Conservation (phyloP, 768 basidiomycete species). For the Amanita muscaria region DNA sequence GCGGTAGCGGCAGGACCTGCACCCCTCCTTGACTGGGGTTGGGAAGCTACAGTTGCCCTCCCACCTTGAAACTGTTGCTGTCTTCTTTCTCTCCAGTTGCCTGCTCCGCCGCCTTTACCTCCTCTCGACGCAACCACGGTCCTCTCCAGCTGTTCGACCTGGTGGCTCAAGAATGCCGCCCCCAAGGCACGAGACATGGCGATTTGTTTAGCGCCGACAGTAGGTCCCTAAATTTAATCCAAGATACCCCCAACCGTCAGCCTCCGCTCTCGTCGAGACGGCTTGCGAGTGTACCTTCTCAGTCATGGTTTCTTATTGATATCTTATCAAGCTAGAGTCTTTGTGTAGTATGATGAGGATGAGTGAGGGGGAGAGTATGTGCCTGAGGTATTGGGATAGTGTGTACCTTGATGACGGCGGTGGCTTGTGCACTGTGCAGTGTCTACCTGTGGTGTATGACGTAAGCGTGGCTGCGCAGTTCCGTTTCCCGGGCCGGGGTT, state of each 20-base stretch:
- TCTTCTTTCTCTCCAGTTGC: constrained; percentile 54
- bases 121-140: constrained; percentile 36
- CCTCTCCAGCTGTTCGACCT: constrained; percentile 84
- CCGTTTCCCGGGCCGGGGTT: too few relatives aligned
- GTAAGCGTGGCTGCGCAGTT: too few relatives aligned
- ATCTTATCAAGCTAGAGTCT: too few relatives aligned
- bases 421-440: too few relatives aligned
- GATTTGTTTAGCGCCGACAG: constrained; percentile 38
- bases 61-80: constrained; percentile 1
- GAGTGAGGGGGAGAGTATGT: too few relatives aligned
- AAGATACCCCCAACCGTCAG: not conserved
- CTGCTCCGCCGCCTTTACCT: constrained; percentile 10
- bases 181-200: constrained; percentile 85
- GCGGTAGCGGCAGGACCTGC: not conserved
- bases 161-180: constrained; percentile 79
- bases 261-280: too few relatives aligned
- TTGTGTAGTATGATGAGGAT: too few relatives aligned
- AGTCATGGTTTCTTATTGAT: too few relatives aligned
- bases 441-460: too few relatives aligned
- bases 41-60: constrained; percentile 2
- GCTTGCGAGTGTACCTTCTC: too few relatives aligned
- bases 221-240: not conserved
- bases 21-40: not conserved
- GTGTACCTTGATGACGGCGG: too few relatives aligned
- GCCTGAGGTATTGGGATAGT: too few relatives aligned